Conservation (phyloP, 345 rosid genomes). For the Reutealis trisperma region DNA sequence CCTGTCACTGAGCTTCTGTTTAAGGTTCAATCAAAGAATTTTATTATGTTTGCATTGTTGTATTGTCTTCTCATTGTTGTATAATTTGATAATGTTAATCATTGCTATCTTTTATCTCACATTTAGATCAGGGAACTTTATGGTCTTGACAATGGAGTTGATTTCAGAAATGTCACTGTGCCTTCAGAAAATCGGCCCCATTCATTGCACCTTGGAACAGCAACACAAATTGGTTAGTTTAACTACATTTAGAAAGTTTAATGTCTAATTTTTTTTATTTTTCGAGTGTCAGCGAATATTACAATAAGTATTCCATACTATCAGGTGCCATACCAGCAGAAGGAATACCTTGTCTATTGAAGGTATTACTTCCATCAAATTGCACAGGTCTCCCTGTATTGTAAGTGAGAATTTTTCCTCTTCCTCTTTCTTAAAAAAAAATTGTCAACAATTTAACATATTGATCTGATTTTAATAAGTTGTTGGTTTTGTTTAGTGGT, state of each 20-base stretch:
- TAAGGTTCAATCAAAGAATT: slow-evolving; percentile 46
- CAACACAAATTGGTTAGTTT: slow-evolving; percentile 88
- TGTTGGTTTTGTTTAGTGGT: slow-evolving; percentile 3
- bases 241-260: slow-evolving; percentile 12
- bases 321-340: slow-evolving; percentile 91
- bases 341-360: slow-evolving; percentile 93
- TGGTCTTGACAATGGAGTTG: slow-evolving; percentile 74
- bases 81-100: background rate
- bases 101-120: background rate
- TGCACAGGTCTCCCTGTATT: slow-evolving; percentile 75
- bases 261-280: slow-evolving; percentile 9
- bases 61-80: slow-evolving; percentile 3
- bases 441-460: slow-evolving; percentile 6
- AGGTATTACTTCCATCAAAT: slow-evolving; percentile 84
- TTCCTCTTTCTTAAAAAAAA: background rate
- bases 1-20: slow-evolving; percentile 60
- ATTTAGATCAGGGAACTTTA: slow-evolving; percentile 88
- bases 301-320: slow-evolving; percentile 12
- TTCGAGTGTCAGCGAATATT: slow-evolving; percentile 13
- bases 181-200: slow-evolving; percentile 77
- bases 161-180: slow-evolving; percentile 75
- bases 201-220: slow-evolving; percentile 86
- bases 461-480: background rate
- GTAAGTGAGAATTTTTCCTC: slow-evolving; percentile 47
- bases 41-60: slow-evolving; percentile 7